Evolutionary conservation across 2,329 filamentous ascomycete species (phyloP), one percentile per base, ranked within the genome.

Genomic region (Cylindrodendrum hubeiense): DNA sequence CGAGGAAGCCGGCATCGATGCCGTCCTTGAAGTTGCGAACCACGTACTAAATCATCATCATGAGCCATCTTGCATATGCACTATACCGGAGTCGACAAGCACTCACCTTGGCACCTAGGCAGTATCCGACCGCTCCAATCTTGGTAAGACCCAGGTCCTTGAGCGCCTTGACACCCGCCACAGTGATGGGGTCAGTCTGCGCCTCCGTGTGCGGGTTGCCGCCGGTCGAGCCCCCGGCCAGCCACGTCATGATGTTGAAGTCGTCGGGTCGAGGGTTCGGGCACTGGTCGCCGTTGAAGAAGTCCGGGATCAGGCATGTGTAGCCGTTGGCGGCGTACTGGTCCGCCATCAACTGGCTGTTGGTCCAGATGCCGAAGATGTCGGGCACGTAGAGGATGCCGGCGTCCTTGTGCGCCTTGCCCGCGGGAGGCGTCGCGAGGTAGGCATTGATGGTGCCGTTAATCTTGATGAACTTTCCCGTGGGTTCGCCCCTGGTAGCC

Each of bases 51-150:
- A 54, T n/a, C 3, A 17, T 28, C 9, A 12, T 39, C 55, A 44
- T 67, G 15, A 65, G 60, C 15, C 6, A 37, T 4, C n/a, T n/a
- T n/a, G n/a, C 13, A 3, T 13, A 17, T 17, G 0, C 5, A 7
- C 3, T 12, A 7, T 3, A 7, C 19, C 26, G 9, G 44, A 19
- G 15, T n/a, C 44, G 44, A 21, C 1, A 1, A 4, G 41, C 52
- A 86, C 78, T 74, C 83, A 87, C 60, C 89, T 86, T 87, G 17
- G 86, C 89, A 2, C 90, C 90, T 71, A 89, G 91, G 77, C 90
- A 91, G 77, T 91, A 91, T 3, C 89, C 90, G 0, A 87, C 85
- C 2, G 82, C 85, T 3, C 82, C 88, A 60, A 92, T 80, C 60
- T 81, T 84, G 54, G 81, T 82, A 21, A 85, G 78, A n/a, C 86